A percentile compares a stretch with the other conserved stretches of the same genome.
phyloP scores from a whole-genome alignment of 1,139 yeast genomes.

The Suhomyces taliae region DNA sequence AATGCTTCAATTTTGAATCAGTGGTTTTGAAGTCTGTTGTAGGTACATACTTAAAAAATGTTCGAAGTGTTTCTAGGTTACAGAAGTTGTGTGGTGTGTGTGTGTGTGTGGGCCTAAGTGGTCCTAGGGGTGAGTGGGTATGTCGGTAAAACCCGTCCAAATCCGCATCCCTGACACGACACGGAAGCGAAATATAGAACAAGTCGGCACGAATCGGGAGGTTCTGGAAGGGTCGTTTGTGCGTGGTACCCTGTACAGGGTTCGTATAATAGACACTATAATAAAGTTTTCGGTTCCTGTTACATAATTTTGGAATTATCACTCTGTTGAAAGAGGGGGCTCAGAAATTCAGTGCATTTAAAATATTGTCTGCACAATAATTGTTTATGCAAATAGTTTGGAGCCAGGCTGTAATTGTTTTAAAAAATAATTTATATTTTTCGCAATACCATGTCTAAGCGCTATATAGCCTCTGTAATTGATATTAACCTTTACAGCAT shows the following conservation, averaged over 20 bases:
- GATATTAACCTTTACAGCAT: constrained; percentile 5
- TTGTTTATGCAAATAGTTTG: neutral
- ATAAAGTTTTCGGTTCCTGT: neutral
- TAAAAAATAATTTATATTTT: too few species aligned
- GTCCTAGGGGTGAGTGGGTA: too few species aligned
- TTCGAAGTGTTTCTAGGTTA: too few species aligned
- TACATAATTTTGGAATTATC: neutral
- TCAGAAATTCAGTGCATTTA: neutral
- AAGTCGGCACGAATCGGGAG: neutral
- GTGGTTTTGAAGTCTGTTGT: too few species aligned
- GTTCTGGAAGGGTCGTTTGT: neutral
- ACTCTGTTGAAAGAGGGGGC: neutral
- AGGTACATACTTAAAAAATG: too few species aligned
- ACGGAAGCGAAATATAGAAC: neutral
- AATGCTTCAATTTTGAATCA: too few species aligned
- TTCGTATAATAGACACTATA: neutral
- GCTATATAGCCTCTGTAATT: neutral
- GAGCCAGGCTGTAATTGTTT: neutral
- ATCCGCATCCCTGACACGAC: neutral
- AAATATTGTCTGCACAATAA: neutral
- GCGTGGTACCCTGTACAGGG: neutral
- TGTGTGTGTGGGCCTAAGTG: too few species aligned
- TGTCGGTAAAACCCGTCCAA: neutral
- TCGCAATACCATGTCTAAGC: neutral
- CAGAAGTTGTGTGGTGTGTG: too few species aligned